Conservation (phyloP, 1,284 basidiomycete species). For the Boletus semigastroideus region DNA sequence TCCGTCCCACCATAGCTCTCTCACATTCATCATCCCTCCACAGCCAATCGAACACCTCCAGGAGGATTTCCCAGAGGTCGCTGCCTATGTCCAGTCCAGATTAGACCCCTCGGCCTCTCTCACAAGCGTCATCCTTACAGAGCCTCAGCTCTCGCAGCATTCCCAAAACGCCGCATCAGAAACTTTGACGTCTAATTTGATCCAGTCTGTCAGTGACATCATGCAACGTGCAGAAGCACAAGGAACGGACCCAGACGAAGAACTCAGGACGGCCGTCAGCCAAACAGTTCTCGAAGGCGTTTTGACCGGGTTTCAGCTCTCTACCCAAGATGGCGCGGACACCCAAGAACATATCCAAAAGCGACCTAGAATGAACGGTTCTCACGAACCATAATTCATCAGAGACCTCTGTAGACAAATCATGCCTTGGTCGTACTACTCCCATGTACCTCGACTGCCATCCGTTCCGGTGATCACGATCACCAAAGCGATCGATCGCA, state of each 20-base stretch:
- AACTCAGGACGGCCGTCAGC: slow-evolving; percentile 57
- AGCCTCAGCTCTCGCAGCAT: slow-evolving; percentile 57
- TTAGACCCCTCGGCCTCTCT: slow-evolving; percentile 31
- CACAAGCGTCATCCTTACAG: slow-evolving; percentile 13
- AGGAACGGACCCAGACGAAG: slow-evolving; percentile 59
- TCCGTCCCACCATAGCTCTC: not conserved
- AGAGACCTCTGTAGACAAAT: slow-evolving; percentile 4
- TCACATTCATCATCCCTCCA: slow-evolving; percentile 4
- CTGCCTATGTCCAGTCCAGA: slow-evolving; percentile 61
- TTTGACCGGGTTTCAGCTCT: slow-evolving; percentile 55
- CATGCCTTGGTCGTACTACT: slow-evolving; percentile 4
- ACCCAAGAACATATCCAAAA: slow-evolving; percentile 20
- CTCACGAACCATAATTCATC: slow-evolving; percentile 10
- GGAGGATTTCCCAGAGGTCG: slow-evolving; percentile 81
- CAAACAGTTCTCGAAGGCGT: slow-evolving; percentile 62
- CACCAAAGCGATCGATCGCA: slow-evolving; percentile 33
- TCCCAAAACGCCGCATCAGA: slow-evolving; percentile 69
- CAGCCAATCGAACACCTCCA: slow-evolving; percentile 75
- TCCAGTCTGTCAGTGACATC: slow-evolving; percentile 65
- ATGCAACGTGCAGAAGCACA: slow-evolving; percentile 63
- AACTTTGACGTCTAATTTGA: slow-evolving; percentile 64
- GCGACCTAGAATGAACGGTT: slow-evolving; percentile 30
- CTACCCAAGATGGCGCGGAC: slow-evolving; percentile 23
- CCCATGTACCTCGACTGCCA: slow-evolving; percentile 11
- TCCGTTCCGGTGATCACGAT: slow-evolving; percentile 38